A percentile compares a stretch with the other conserved stretches of the same genome.
Conservation (phyloP, 1,284 basidiomycete species). For the Heterobasidion irregulare region DNA sequence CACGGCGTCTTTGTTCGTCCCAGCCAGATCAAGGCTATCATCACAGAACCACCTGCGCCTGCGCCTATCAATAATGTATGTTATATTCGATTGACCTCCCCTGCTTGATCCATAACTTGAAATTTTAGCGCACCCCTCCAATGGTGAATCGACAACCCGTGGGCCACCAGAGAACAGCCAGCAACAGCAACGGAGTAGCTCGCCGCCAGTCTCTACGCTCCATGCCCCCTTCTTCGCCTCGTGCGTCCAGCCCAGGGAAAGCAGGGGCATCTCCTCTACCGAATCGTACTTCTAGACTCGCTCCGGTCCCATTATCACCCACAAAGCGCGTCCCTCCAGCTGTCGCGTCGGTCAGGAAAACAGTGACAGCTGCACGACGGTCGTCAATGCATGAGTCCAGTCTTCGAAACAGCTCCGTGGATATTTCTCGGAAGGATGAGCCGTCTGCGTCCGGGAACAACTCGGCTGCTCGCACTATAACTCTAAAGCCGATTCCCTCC, state of each 20-base stretch:
- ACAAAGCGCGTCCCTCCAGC: conserved; percentile 28
- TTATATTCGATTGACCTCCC: conserved; percentile 9
- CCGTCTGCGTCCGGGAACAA: conserved; percentile 1
- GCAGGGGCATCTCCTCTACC: conserved; percentile 7
- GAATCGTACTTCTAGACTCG: conserved; percentile 16
- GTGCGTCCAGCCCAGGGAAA: conserved; percentile 34
- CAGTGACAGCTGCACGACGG: conserved; percentile 16
- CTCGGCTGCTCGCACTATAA: conserved; percentile 4
- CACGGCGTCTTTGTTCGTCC: conserved; percentile 91
- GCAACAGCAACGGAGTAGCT: conserved; percentile 24
- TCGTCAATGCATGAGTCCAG: conserved; percentile 15
- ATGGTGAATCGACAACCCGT: conserved; percentile 17
- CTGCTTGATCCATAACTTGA: conserved; percentile 7
- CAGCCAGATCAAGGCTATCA: conserved; percentile 71
- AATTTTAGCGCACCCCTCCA: conserved; percentile 3
- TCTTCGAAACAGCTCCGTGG: not conserved
- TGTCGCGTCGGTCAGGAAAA: conserved; percentile 21
- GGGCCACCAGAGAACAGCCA: conserved; percentile 32
- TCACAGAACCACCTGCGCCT: conserved; percentile 34
- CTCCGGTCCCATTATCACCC: conserved; percentile 23
- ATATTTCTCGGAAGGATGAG: conserved; percentile 1
- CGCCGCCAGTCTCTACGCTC: conserved; percentile 29
- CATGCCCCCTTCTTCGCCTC: conserved; percentile 26
- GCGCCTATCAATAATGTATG: conserved; percentile 11
- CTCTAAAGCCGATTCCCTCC: conserved; percentile 6